Percentiles rank a stretch among this genome's conserved stretches.
phyloP scores from a whole-genome alignment of 352 stramenopile genomes.

The Globisporangium lucens region DNA sequence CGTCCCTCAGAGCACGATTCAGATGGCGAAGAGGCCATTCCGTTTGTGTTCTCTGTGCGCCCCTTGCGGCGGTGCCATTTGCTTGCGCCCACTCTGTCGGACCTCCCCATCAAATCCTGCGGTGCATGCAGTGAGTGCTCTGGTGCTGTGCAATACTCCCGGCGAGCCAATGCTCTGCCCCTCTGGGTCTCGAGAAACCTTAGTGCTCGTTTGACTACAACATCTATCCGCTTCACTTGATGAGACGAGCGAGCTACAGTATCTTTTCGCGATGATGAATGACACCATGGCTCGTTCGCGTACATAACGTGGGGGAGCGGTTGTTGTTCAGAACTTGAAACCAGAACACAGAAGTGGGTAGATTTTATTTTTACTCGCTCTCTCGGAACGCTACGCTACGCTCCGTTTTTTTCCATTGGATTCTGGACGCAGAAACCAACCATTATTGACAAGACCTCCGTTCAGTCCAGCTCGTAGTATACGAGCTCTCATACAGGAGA shows the following conservation, averaged over 20 bases:
- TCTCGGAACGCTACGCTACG: not conserved
- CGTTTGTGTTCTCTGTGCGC: not conserved
- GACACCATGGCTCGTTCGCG: not conserved
- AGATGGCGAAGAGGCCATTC: not conserved
- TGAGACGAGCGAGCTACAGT: not conserved
- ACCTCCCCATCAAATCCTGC: not conserved
- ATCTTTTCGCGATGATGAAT: not conserved
- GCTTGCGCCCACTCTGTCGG: not conserved
- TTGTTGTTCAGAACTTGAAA: constrained; percentile 5
- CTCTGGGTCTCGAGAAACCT: not conserved
- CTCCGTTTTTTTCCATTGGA: not conserved
- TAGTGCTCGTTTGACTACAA: not conserved
- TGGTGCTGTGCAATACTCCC: not conserved
- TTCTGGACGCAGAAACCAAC: not conserved
- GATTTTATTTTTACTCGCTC: not conserved
- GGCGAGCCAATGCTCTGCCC: not conserved
- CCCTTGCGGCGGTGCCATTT: not conserved
- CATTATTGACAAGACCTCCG: not conserved
- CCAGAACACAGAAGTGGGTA: constrained; percentile 15
- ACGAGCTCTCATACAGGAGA: not conserved
- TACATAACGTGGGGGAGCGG: not conserved
- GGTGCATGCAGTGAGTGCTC: not conserved
- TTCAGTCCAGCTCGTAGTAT: not conserved
- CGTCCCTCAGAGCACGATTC: not conserved
- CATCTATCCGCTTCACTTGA: not conserved